phyloP scores from a whole-genome alignment of 768 basidiomycete genomes.

The Termitomyces sp. region DNA sequence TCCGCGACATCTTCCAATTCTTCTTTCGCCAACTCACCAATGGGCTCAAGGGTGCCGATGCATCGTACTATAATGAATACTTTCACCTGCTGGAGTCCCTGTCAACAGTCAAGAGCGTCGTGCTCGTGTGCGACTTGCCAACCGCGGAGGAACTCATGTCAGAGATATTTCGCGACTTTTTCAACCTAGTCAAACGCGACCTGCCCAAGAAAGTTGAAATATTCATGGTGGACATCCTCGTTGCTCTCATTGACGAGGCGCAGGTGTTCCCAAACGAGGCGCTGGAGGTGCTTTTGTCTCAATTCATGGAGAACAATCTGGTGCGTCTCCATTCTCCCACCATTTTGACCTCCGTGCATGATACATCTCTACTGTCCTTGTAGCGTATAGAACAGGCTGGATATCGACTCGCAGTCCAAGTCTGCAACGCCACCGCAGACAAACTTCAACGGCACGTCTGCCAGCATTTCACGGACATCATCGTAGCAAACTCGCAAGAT shows the following conservation, averaged over 20 bases:
- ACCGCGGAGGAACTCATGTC: constrained; percentile 79
- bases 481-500: constrained; percentile 53
- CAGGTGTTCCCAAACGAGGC: constrained; percentile 72
- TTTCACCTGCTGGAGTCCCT: constrained; percentile 92
- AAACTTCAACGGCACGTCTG: constrained; percentile 86
- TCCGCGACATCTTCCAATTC: constrained; percentile 96
- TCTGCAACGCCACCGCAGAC: constrained; percentile 80
- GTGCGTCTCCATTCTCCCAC: constrained; percentile 32
- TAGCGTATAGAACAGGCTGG: constrained; percentile 70
- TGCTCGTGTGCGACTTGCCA: constrained; percentile 88
- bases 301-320: constrained; percentile 77
- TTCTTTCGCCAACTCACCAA: constrained; percentile 81
- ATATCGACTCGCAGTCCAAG: constrained; percentile 76
- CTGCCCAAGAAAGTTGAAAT: constrained; percentile 76
- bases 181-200: constrained; percentile 70
- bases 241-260: constrained; percentile 85
- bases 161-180: constrained; percentile 81
- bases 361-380: background rate
- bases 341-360: background rate
- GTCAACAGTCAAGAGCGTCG: constrained; percentile 91
- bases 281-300: constrained; percentile 75
- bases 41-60: constrained; percentile 70
- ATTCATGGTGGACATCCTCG: constrained; percentile 85
- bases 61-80: constrained; percentile 88
- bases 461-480: constrained; percentile 90